Evolutionary conservation across 2,329 filamentous ascomycete genomes (phyloP).

Genomic region (Botrytis fabae): DNA sequence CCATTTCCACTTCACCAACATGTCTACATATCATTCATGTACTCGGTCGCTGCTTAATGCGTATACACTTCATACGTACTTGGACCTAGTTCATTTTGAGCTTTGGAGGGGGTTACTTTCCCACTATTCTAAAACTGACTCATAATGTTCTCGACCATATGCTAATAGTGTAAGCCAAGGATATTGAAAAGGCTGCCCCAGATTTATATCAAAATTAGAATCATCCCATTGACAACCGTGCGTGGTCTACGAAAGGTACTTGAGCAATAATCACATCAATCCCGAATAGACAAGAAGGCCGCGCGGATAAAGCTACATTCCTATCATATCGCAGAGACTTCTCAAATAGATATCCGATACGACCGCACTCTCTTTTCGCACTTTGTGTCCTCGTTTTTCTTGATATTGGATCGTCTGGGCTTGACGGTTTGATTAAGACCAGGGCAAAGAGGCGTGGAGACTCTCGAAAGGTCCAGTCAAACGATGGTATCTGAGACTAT

Average conservation of each 20-base stretch:
- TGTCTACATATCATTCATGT: neutral
- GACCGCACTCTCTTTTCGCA: neutral
- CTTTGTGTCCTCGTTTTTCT: neutral
- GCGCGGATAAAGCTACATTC: slow-evolving; percentile 4
- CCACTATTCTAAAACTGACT: slow-evolving; percentile 16
- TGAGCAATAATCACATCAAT: neutral
- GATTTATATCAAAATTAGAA: slow-evolving; percentile 12
- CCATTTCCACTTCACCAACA: slow-evolving; percentile 4
- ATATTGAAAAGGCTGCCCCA: slow-evolving; percentile 15
- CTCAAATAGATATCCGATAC: slow-evolving; percentile 1
- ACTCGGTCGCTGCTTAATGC: slow-evolving; percentile 5
- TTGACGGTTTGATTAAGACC: slow-evolving; percentile 10
- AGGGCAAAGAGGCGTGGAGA: slow-evolving; percentile 12
- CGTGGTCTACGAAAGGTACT: neutral
- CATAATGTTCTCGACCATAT: slow-evolving; percentile 23
- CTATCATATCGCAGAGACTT: neutral
- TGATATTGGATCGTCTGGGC: slow-evolving; percentile 1
- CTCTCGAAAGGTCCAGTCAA: slow-evolving; percentile 28
- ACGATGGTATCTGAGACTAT: slow-evolving; percentile 27
- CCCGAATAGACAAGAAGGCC: slow-evolving; percentile 13
- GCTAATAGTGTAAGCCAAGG: slow-evolving; percentile 10
- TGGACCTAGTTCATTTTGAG: slow-evolving; percentile 16
- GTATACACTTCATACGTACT: slow-evolving; percentile 19
- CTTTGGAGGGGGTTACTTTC: slow-evolving; percentile 1
- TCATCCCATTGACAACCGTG: slow-evolving; percentile 1